A percentile compares a stretch with the other conserved stretches of the same genome.
Evolutionary conservation across 208 protist species (phyloP).

Genomic region (Entamoeba histolytica): DNA sequence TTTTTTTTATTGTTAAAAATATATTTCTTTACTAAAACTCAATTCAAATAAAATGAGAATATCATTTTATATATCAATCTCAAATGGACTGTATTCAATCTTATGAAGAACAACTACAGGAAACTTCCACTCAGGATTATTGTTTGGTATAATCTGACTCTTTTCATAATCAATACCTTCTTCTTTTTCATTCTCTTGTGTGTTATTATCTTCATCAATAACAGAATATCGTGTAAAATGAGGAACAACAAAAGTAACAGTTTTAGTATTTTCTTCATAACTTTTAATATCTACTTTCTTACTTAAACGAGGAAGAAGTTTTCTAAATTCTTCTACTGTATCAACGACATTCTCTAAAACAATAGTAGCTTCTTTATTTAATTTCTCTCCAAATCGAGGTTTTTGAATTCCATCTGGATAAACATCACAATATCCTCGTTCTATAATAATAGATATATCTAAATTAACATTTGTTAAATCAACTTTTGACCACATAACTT

Average conservation of each 20-base stretch:
- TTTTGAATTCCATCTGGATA: background rate
- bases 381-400: background rate
- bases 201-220: background rate
- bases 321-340: background rate
- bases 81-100: no score
- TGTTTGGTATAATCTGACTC: no score
- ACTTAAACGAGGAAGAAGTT: background rate
- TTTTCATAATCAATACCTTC: background rate
- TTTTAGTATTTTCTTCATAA: background rate
- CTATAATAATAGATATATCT: background rate
- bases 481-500: background rate
- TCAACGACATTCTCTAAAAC: background rate
- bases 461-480: background rate
- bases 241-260: background rate
- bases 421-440: background rate
- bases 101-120: no score
- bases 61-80: no score
- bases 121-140: no score
- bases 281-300: background rate
- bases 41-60: no score
- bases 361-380: background rate
- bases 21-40: no score
- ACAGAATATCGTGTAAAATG: background rate
- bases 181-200: background rate
- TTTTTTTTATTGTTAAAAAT: no score